phyloP scores from a whole-genome alignment of 1,284 basidiomycete species.

The Boletus sp. region DNA sequence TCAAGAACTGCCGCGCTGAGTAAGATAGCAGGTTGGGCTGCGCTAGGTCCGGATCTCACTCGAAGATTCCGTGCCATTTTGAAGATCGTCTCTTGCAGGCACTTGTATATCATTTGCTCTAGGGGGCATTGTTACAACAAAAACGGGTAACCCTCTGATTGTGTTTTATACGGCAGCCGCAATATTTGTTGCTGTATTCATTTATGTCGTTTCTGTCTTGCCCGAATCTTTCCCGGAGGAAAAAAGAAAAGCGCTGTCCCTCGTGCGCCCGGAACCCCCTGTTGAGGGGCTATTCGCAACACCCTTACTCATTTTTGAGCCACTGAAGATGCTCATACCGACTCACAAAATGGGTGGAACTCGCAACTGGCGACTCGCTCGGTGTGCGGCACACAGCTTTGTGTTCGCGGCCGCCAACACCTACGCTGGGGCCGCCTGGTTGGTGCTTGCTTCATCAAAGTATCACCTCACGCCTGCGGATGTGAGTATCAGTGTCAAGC shows the following conservation, averaged over 20 bases:
- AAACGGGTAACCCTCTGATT: constrained; percentile 22
- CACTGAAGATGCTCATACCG: constrained; percentile 29
- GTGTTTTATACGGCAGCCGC: constrained; percentile 27
- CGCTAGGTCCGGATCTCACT: constrained; percentile 21
- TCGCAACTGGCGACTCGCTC: constrained; percentile 32
- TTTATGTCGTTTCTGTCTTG: constrained; percentile 25
- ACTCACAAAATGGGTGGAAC: constrained; percentile 20
- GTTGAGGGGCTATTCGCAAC: neutral
- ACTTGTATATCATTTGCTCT: constrained; percentile 26
- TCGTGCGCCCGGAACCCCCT: constrained; percentile 4
- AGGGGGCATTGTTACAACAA: constrained; percentile 32
- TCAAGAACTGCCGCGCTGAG: constrained; percentile 32
- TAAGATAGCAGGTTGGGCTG: constrained; percentile 29
- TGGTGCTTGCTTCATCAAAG: constrained; percentile 29
- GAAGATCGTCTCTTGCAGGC: constrained; percentile 18
- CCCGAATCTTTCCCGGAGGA: constrained; percentile 35
- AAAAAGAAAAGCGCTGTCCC: constrained; percentile 25
- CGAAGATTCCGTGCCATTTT: neutral
- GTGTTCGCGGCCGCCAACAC: constrained; percentile 17
- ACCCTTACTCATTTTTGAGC: constrained; percentile 20
- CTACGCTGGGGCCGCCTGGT: constrained; percentile 21
- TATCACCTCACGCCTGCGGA: constrained; percentile 24
- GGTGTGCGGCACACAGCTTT: constrained; percentile 29
- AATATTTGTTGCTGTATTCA: constrained; percentile 18
- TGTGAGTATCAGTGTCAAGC: constrained; percentile 9